Evolutionary conservation across 441 rosid species (phyloP).

Genomic region (Corymbia calophylla): DNA sequence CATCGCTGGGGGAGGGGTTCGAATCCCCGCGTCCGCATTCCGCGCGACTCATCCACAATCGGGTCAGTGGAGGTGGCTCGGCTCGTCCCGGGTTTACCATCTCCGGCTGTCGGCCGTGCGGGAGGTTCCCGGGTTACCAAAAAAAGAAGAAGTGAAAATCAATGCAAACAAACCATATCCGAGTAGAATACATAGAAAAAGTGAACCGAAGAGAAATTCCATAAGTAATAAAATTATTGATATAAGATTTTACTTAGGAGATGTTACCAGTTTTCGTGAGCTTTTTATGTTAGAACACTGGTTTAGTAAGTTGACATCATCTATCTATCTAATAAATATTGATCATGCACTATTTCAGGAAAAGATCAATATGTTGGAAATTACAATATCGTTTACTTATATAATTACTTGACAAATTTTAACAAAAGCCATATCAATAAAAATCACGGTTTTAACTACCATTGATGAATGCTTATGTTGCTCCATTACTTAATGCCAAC

Average conservation of each 20-base stretch:
- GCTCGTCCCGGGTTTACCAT: no score
- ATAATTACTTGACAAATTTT: background rate
- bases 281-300: background rate
- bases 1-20: no score
- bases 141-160: no score
- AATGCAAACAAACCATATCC: no score
- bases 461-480: background rate
- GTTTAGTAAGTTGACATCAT: background rate
- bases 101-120: no score
- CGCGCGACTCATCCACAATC: no score
- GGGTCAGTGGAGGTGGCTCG: no score
- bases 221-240: background rate
- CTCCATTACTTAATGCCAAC: background rate
- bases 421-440: background rate
- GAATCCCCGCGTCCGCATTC: no score
- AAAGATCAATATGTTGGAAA: background rate
- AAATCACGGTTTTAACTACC: background rate
- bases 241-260: background rate
- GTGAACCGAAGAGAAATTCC: background rate
- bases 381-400: background rate
- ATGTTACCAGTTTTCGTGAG: background rate
- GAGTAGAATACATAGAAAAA: background rate
- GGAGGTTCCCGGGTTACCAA: no score
- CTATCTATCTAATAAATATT: background rate
- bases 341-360: background rate